Evolutionary conservation across 495 filamentous ascomycete genomes (phyloP), one percentile per base, ranked within the genome.

Genomic region (Mycothermus thermophilus): DNA sequence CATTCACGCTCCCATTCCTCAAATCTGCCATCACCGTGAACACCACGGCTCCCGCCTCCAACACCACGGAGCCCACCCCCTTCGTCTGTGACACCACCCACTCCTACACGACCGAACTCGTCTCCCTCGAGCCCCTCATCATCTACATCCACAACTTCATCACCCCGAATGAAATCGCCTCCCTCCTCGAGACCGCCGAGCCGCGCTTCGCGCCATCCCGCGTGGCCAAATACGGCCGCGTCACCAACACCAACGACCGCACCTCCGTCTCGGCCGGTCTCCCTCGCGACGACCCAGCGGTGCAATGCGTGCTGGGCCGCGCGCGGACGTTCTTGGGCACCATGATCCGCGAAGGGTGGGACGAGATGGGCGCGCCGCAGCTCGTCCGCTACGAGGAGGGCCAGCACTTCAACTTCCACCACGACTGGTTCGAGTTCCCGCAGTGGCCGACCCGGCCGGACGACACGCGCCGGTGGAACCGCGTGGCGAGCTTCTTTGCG

Each of bases 351-450:
- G 50, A 61, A 18, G 48, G 51, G 4, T 58, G 55, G 44, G 59
- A 66, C 42, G 60, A 66, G 36, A 63, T 67, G 48, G 64, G 64
- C 0, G 55, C 59, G 0, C 59, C 64, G 17, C 66, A 69, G 43
- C 47, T 69, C n/a, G 66, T 69, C 18, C 57, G 58, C 9, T 69
- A 69, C 41, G 50, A 50, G 1, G 37, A 51, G 1, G 64, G 60
- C 1, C 54, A 68, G 37, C 44, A 46, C 7, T 68, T 67, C 52
- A 63, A 67, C 37, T 38, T 52, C 4, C 66, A 67, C 34, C 57
- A 60, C 29, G 64, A 69, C 49, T 67, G 64, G 66, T 67, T 54
- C 38, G 38, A 51, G 28, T n/a, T 4, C 2, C 49, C 52, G n/a
- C 43, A 34, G 0, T 37, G 43, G 43, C 41, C 52, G 1, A 9